Conservation (phyloP, 108 stramenopile genomes). For the Cyclotella choctawhatcheeana region DNA sequence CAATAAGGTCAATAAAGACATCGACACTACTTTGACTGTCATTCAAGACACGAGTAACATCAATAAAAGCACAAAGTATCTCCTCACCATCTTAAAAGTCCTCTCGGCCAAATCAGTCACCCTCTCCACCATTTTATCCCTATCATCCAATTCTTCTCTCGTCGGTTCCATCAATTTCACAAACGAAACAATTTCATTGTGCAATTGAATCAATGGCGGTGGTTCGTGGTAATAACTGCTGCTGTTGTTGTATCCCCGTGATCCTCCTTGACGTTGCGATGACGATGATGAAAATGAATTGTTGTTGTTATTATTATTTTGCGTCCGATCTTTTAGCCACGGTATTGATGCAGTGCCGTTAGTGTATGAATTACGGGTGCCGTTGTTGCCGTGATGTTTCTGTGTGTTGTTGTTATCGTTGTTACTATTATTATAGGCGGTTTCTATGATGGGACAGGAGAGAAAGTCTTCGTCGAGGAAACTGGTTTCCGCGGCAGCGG, state of each 20-base stretch:
- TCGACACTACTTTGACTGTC: background rate
- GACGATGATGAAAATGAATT: background rate
- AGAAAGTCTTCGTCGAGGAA: slow-evolving; percentile 11
- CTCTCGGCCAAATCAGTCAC: slow-evolving; percentile 54
- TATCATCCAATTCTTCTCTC: slow-evolving; percentile 61
- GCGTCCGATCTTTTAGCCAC: too few species aligned
- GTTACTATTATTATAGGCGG: background rate
- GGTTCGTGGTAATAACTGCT: slow-evolving; percentile 4
- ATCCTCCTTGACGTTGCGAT: background rate
- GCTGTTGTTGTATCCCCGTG: background rate
- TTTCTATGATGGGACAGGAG: background rate
- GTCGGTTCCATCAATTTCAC: slow-evolving; percentile 86
- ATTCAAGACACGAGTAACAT: background rate
- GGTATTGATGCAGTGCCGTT: too few species aligned
- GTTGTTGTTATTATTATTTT: background rate
- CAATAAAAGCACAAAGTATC: background rate
- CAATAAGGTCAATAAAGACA: background rate
- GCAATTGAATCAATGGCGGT: slow-evolving; percentile 78
- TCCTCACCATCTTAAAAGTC: slow-evolving; percentile 40
- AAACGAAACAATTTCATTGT: slow-evolving; percentile 97
- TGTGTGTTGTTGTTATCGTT: slow-evolving; percentile 2
- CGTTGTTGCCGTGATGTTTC: too few species aligned
- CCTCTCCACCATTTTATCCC: slow-evolving; percentile 58
- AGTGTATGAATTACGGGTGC: too few species aligned
- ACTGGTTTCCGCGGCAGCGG: slow-evolving; percentile 13